Evolutionary conservation across 2,329 filamentous ascomycete species (phyloP), one percentile per base, ranked within the genome.

Genomic region (Fusarium xylarioides): DNA sequence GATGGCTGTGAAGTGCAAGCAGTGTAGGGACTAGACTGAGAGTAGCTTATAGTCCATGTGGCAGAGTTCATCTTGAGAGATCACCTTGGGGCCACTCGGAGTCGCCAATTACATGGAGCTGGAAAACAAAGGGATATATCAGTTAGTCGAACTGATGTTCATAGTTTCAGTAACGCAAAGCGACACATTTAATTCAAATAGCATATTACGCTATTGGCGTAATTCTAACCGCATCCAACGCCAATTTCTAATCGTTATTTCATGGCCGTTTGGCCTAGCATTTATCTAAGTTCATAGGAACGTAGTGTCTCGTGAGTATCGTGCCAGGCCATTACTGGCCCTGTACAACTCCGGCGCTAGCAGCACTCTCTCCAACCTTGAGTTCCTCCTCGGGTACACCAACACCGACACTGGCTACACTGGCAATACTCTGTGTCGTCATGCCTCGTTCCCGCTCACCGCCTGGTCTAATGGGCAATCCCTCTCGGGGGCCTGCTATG

Each of bases 311-410:
- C 21, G 21, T n/a, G 19, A 53, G 5, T 26, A 35, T 9, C 23
- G 7, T 28, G 49, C 44, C 46, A 14, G 34, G 46, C 66, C 56
- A 73, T 62, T 64, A 63, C 4, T 63, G 37, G 18, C 60, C 72
- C 30, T 73, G 65, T n/a, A 61, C 70, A 23, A 81, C 72, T 23
- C 80, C 79, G 21, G 79, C 78, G 74, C 87, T 90, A 4, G 88
- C 87, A 2, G 89, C 89, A 70, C 89, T 91, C 82, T 91, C 89
- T 4, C 89, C 89, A 34, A 91, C 88, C 57, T 85, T 84, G 47
- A 91, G 80, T 77, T 90, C 89, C 52, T 90, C 88, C 47, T 91
- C 89, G 0, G 88, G 85, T 7, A 90, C 88, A 5, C 88, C 88
- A 1, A 89, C 84, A 10, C 81, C 87, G 6, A 85, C 79, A 65